These are phyloP conservation scores for Trichoderma endophyticum DNA, from an alignment of 2,329 filamentous ascomycete genomes.

Conservation along the genomic window DNA sequence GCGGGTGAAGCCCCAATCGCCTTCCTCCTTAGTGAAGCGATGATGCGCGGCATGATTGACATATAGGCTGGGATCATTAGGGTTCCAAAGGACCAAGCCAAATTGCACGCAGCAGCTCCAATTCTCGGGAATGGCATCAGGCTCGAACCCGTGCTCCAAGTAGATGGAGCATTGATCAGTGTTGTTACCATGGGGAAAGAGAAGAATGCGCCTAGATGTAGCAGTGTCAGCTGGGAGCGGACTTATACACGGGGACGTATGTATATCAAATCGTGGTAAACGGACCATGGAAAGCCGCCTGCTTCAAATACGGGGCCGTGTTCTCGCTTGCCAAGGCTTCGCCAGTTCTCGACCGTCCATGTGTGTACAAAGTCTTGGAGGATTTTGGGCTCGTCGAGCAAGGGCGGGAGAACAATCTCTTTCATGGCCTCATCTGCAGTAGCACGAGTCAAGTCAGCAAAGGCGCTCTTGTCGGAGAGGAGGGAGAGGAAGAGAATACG, in stretches of 20 bases:
- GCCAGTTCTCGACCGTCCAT: slow-evolving; percentile 87
- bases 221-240: neutral
- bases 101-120: slow-evolving; percentile 98
- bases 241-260: slow-evolving; percentile 23
- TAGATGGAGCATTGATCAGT: slow-evolving; percentile 93
- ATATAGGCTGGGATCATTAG: slow-evolving; percentile 83
- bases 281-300: slow-evolving; percentile 81
- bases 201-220: slow-evolving; percentile 74
- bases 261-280: slow-evolving; percentile 18
- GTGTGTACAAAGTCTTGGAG: slow-evolving; percentile 73
- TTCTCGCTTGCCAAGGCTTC: slow-evolving; percentile 70
- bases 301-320: slow-evolving; percentile 87
- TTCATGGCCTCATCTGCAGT: slow-evolving; percentile 78
- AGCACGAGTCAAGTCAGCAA: slow-evolving; percentile 21
- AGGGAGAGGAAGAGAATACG: slow-evolving; percentile 27
- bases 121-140: slow-evolving; percentile 73
- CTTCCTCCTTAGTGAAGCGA: slow-evolving; percentile 92
- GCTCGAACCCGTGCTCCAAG: slow-evolving; percentile 87
- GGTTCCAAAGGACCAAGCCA: slow-evolving; percentile 89
- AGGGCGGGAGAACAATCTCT: slow-evolving; percentile 69
- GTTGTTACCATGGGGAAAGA: slow-evolving; percentile 94
- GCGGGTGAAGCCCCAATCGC: slow-evolving; percentile 98
- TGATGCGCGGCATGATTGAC: slow-evolving; percentile 83
- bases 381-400: slow-evolving; percentile 73
- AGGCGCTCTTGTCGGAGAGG: neutral